These are phyloP conservation scores for Nakazawaea ernobii DNA, from an alignment of 805 yeast species.

Conservation along the genomic window DNA sequence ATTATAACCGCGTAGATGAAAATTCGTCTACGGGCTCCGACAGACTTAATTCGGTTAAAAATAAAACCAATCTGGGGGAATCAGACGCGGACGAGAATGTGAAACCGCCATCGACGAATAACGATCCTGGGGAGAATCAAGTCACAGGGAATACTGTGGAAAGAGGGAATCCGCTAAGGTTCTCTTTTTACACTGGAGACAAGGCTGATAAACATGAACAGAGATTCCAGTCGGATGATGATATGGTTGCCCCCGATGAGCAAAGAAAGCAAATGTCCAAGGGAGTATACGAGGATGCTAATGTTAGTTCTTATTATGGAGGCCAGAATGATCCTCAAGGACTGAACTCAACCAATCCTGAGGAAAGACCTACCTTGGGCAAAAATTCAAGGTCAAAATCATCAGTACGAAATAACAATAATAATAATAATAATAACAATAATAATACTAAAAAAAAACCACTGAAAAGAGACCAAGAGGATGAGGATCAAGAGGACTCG, in stretches of 20 bases:
- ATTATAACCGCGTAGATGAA: neutral
- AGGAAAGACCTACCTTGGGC: no score
- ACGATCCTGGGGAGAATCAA: neutral
- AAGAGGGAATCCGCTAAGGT: conserved; percentile 1
- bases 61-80: neutral
- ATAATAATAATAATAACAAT: no score
- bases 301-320: neutral
- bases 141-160: neutral
- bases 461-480: neutral
- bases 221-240: neutral
- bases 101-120: neutral
- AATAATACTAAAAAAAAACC: no score
- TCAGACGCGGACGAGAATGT: neutral
- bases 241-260: neutral
- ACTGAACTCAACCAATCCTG: no score
- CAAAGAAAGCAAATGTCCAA: neutral
- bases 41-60: no score
- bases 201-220: conserved; percentile 6
- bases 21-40: neutral
- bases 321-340: no score
- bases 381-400: no score
- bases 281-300: neutral
- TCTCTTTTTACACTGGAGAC: neutral
- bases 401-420: no score
- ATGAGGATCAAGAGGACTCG: neutral